Percentiles rank a stretch among this genome's conserved stretches.
Conservation (phyloP, 345 rosid genomes). For the Hibiscus tridactylites region DNA sequence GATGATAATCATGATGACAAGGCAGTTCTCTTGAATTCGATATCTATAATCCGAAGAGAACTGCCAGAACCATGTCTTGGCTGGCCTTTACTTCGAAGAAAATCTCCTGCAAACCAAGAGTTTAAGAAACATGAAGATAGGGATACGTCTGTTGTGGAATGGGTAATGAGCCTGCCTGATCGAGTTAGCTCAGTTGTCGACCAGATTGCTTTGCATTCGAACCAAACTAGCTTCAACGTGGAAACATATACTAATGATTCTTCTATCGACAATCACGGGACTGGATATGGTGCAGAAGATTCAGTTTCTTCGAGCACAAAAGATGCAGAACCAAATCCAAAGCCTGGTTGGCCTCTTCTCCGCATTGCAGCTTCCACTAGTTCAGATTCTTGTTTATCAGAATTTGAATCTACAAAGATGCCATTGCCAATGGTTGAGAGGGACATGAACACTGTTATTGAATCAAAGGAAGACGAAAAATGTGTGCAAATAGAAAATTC, state of each 20-base stretch:
- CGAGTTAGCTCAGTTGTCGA: slow-evolving; percentile 12
- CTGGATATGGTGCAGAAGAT: slow-evolving; percentile 1
- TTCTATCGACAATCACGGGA: background rate
- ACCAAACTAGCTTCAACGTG: background rate
- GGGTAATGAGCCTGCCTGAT: slow-evolving; percentile 32
- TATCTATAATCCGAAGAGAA: slow-evolving; percentile 26
- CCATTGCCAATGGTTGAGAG: background rate
- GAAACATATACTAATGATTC: background rate
- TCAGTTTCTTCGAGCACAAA: slow-evolving; percentile 3
- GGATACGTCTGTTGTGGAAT: slow-evolving; percentile 32
- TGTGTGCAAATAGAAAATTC: background rate
- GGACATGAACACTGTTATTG: background rate
- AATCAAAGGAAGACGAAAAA: background rate
- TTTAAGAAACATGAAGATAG: slow-evolving; percentile 10
- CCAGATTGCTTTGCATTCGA: background rate
- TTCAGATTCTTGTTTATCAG: slow-evolving; percentile 11
- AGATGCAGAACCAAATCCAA: slow-evolving; percentile 6
- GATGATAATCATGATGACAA: background rate
- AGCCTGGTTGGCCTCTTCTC: slow-evolving; percentile 41
- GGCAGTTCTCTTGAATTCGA: slow-evolving; percentile 14
- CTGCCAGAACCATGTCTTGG: slow-evolving; percentile 30
- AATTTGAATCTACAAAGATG: slow-evolving; percentile 10
- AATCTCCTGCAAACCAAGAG: background rate
- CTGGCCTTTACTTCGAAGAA: slow-evolving; percentile 33
- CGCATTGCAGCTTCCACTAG: slow-evolving; percentile 8